These are phyloP conservation scores for Silybum marianum DNA, from an alignment of 129 eudicot genomes.

Conservation along the genomic window DNA sequence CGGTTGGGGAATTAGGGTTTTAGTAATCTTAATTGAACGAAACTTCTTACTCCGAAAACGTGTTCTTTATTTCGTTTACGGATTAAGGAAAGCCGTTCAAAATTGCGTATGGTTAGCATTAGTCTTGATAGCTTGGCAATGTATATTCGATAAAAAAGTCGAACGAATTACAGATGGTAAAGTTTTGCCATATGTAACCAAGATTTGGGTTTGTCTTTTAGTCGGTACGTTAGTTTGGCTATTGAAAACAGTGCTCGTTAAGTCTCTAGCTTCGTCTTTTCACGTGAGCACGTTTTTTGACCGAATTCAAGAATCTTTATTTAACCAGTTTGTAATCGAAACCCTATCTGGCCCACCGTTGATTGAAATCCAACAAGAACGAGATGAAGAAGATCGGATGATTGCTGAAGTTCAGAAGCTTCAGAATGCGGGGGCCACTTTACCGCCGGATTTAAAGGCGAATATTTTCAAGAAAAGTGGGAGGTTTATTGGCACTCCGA, in stretches of 20 bases:
- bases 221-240: constrained; percentile 58
- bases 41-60: constrained; percentile 48
- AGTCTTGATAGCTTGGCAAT: constrained; percentile 68
- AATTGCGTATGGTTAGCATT: constrained; percentile 72
- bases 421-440: constrained; percentile 59
- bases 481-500: constrained; percentile 47
- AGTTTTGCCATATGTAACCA: constrained; percentile 52
- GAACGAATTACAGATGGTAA: constrained; percentile 35
- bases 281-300: constrained; percentile 66
- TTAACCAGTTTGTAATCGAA: constrained; percentile 62
- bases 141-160: constrained; percentile 49
- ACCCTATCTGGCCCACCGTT: constrained; percentile 55
- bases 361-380: constrained; percentile 44
- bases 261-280: constrained; percentile 56
- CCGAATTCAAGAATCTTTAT: constrained; percentile 62
- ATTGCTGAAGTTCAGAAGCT: constrained; percentile 62
- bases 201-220: constrained; percentile 53
- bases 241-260: constrained; percentile 48
- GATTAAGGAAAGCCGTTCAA: constrained; percentile 64
- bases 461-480: constrained; percentile 56
- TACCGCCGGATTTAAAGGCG: constrained; percentile 70
- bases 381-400: constrained; percentile 58
- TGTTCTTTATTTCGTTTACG: constrained; percentile 62
- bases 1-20: constrained; percentile 46
- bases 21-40: constrained; percentile 42